Evolutionary conservation across 1,284 basidiomycete genomes (phyloP).

Genomic region (Melanopsichium pennsylvanicum): DNA sequence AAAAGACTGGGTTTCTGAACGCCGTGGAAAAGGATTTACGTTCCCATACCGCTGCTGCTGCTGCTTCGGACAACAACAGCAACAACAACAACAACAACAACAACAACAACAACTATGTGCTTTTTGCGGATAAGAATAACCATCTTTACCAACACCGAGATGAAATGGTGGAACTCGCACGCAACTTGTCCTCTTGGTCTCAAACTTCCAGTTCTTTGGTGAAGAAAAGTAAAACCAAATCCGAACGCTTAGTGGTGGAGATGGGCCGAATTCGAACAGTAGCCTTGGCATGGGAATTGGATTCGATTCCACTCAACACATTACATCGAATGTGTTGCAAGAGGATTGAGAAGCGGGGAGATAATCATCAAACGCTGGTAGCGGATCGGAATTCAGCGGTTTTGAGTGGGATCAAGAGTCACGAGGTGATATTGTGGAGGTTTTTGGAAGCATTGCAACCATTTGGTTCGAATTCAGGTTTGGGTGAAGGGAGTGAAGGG

Average conservation of each 20-base stretch:
- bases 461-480: slow-evolving; percentile 68
- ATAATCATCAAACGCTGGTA: slow-evolving; percentile 60
- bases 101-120: slow-evolving; percentile 30
- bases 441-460: slow-evolving; percentile 75
- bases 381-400: slow-evolving; percentile 18
- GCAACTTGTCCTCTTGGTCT: too few relatives aligned
- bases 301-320: slow-evolving; percentile 45
- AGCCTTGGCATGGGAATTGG: slow-evolving; percentile 53
- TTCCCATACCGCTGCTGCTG: too few relatives aligned
- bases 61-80: too few relatives aligned
- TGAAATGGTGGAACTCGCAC: slow-evolving; percentile 58
- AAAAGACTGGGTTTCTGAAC: slow-evolving; percentile 82
- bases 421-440: slow-evolving; percentile 82
- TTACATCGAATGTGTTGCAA: slow-evolving; percentile 49
- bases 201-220: too few relatives aligned
- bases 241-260: too few relatives aligned
- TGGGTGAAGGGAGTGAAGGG: slow-evolving; percentile 56
- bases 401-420: slow-evolving; percentile 58
- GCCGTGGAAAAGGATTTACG: slow-evolving; percentile 71
- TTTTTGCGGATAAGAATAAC: slow-evolving; percentile 64
- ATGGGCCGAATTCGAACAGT: slow-evolving; percentile 49
- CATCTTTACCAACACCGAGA: slow-evolving; percentile 61
- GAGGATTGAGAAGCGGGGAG: slow-evolving; percentile 52
- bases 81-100: too few relatives aligned
- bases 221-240: too few relatives aligned